Conservation (phyloP, 2,329 filamentous ascomycete genomes). For the Fulvia fulva region DNA sequence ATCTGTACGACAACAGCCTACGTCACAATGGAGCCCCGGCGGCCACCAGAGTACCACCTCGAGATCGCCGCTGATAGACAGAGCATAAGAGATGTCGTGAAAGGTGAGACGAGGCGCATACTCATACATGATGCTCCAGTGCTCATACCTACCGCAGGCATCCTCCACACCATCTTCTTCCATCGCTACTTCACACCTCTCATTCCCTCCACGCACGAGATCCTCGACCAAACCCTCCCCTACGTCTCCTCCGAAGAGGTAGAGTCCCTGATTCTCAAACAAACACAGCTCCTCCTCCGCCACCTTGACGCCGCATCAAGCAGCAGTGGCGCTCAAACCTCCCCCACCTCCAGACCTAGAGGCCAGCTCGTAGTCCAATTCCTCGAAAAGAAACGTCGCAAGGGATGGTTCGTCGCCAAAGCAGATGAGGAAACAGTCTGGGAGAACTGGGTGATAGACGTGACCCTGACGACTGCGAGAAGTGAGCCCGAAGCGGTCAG, state of each 20-base stretch:
- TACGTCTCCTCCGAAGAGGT: slow-evolving; percentile 87
- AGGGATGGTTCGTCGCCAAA: slow-evolving; percentile 70
- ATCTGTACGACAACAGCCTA: neutral
- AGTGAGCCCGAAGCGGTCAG: slow-evolving; percentile 85
- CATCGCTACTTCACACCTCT: slow-evolving; percentile 93
- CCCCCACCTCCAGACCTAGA: slow-evolving; percentile 41
- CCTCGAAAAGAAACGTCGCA: slow-evolving; percentile 85
- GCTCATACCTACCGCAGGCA: slow-evolving; percentile 53
- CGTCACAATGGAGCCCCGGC: slow-evolving; percentile 57
- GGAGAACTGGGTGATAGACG: slow-evolving; percentile 92
- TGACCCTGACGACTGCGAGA: slow-evolving; percentile 84
- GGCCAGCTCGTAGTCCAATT: slow-evolving; percentile 79
- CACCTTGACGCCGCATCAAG: slow-evolving; percentile 55
- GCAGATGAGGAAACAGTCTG: slow-evolving; percentile 93
- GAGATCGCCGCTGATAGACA: slow-evolving; percentile 89
- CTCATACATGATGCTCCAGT: neutral
- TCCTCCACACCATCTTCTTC: slow-evolving; percentile 97
- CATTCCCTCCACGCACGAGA: slow-evolving; percentile 75
- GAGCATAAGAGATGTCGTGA: slow-evolving; percentile 86
- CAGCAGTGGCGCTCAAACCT: slow-evolving; percentile 17
- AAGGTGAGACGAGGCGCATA: slow-evolving; percentile 51
- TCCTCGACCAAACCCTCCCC: slow-evolving; percentile 85
- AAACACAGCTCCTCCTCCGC: slow-evolving; percentile 72
- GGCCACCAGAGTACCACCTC: slow-evolving; percentile 82
- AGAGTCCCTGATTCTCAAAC: slow-evolving; percentile 88